Percentiles rank a stretch among this genome's conserved stretches.
Conservation (phyloP, 352 stramenopile species). For the Globisporangium ultimum region DNA sequence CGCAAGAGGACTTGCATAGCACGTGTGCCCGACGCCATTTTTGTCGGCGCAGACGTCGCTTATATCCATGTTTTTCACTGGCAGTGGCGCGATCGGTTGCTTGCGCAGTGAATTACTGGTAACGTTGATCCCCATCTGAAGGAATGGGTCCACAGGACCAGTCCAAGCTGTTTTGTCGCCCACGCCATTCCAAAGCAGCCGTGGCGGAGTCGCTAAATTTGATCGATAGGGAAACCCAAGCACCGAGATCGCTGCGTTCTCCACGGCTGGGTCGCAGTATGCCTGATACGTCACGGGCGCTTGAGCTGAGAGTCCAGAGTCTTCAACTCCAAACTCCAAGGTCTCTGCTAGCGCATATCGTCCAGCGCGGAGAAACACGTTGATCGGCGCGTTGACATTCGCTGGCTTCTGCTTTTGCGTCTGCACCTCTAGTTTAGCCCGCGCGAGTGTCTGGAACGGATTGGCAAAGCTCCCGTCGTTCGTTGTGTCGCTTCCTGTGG, state of each 20-base stretch:
- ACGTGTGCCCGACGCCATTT: slow-evolving; percentile 51
- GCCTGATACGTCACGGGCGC: slow-evolving; percentile 61
- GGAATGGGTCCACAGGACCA: slow-evolving; percentile 57
- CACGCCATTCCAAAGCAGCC: slow-evolving; percentile 67
- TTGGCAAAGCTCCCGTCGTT: slow-evolving; percentile 39
- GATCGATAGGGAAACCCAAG: slow-evolving; percentile 49
- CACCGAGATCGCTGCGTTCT: slow-evolving; percentile 27
- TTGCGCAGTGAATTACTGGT: slow-evolving; percentile 39
- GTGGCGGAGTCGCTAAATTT: slow-evolving; percentile 27
- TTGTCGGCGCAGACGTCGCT: slow-evolving; percentile 61
- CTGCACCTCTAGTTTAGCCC: slow-evolving; percentile 38
- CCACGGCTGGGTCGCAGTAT: slow-evolving; percentile 47
- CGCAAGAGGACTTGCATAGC: slow-evolving; percentile 44
- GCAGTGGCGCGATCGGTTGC: slow-evolving; percentile 9
- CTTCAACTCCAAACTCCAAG: slow-evolving; percentile 43
- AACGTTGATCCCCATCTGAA: slow-evolving; percentile 48
- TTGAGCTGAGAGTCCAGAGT: slow-evolving; percentile 29
- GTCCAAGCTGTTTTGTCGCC: slow-evolving; percentile 33
- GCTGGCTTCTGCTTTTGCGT: slow-evolving; percentile 17
- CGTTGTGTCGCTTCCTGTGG: slow-evolving; percentile 32
- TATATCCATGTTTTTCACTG: slow-evolving; percentile 26
- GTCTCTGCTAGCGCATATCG: slow-evolving; percentile 50
- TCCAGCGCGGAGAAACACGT: slow-evolving; percentile 53
- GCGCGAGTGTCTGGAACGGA: slow-evolving; percentile 52
- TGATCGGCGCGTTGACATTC: slow-evolving; percentile 36